A percentile compares a stretch with the other conserved stretches of the same genome.
Evolutionary conservation across 2,329 filamentous ascomycete genomes (phyloP).

Genomic region (Xylaria arbuscula): DNA sequence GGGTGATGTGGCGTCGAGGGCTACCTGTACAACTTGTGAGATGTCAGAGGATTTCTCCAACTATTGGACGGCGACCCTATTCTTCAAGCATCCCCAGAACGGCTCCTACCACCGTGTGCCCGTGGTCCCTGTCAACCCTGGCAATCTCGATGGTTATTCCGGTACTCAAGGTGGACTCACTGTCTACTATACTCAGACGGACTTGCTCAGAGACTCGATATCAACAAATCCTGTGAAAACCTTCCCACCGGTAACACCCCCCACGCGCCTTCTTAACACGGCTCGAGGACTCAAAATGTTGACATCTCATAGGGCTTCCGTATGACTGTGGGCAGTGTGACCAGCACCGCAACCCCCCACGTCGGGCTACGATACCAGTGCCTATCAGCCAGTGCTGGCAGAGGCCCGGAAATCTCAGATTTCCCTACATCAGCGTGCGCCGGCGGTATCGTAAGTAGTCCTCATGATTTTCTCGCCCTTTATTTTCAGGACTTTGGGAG

Average conservation of each 20-base stretch:
- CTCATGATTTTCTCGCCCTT: neutral
- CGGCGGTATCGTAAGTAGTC: constrained; percentile 40
- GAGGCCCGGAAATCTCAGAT: constrained; percentile 52
- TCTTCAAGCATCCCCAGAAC: constrained; percentile 45
- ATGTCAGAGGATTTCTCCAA: constrained; percentile 45
- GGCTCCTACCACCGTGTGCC: constrained; percentile 46
- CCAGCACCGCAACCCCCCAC: constrained; percentile 41
- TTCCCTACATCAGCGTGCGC: constrained; percentile 54
- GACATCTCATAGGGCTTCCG: constrained; percentile 52
- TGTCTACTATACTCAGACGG: constrained; percentile 46
- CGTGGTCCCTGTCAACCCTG: constrained; percentile 43
- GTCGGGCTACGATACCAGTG: constrained; percentile 55
- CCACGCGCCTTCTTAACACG: neutral
- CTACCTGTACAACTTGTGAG: constrained; percentile 45
- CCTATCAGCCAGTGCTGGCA: constrained; percentile 50
- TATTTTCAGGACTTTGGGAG: neutral
- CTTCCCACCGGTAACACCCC: constrained; percentile 52
- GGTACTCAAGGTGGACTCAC: constrained; percentile 45
- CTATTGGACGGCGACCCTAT: constrained; percentile 41
- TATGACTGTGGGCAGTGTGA: constrained; percentile 55
- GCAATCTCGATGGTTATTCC: constrained; percentile 40
- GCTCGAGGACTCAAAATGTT: neutral
- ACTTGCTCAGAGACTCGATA: constrained; percentile 41
- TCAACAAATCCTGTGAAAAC: constrained; percentile 53
- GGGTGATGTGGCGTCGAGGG: constrained; percentile 30